Conservation (phyloP, 495 filamentous ascomycete genomes). For the Aspergillus asperescens region DNA sequence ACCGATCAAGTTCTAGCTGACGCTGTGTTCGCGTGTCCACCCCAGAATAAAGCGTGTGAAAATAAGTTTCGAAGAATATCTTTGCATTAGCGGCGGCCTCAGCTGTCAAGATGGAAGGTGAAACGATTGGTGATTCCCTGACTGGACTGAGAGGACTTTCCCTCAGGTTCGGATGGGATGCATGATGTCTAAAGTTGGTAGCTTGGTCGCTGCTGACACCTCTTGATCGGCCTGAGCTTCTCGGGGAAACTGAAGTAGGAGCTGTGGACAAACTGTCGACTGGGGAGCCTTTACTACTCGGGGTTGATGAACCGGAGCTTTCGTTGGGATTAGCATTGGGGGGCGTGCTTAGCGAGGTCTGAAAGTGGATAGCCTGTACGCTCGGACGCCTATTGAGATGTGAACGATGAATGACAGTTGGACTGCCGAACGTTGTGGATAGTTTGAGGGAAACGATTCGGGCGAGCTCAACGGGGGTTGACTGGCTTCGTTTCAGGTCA, state of each 20-base stretch:
- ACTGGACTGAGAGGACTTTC: conserved; percentile 13
- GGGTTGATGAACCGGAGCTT: conserved; percentile 39
- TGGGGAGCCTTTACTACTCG: conserved; percentile 32
- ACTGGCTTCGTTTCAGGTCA: conserved; percentile 15
- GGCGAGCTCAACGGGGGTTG: conserved; percentile 28
- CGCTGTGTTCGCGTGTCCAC: conserved; percentile 60
- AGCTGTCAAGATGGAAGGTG: conserved; percentile 66
- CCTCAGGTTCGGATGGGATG: conserved; percentile 4
- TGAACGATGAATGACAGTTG: conserved; percentile 51
- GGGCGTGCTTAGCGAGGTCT: not conserved
- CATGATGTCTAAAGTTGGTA: conserved; percentile 2
- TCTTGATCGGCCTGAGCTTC: conserved; percentile 13
- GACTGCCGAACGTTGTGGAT: conserved; percentile 45
- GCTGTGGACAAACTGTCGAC: conserved; percentile 33
- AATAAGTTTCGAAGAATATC: conserved; percentile 80
- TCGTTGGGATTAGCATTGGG: conserved; percentile 25
- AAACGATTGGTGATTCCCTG: conserved; percentile 16
- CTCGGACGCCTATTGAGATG: conserved; percentile 41
- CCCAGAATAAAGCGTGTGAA: conserved; percentile 55
- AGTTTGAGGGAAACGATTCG: conserved; percentile 46
- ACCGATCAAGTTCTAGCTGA: conserved; percentile 59
- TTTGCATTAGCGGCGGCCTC: conserved; percentile 77
- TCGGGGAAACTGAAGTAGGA: conserved; percentile 26
- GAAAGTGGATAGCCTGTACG: conserved; percentile 27
- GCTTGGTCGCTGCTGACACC: conserved; percentile 6